phyloP scores from a whole-genome alignment of 352 stramenopile species.

The Globisporangium okanoganense region DNA sequence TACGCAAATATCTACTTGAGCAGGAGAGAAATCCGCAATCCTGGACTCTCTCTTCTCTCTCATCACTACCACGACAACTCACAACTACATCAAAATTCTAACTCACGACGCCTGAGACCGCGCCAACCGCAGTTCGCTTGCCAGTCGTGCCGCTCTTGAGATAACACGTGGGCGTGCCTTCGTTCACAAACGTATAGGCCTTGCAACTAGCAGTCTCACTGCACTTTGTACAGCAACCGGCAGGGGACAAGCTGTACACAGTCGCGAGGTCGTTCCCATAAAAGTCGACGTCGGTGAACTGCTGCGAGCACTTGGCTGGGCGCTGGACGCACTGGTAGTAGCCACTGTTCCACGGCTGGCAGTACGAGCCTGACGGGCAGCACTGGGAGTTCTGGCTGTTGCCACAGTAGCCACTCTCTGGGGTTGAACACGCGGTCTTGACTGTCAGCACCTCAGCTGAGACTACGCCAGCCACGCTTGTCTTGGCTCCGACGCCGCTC shows the following conservation, averaged over 20 bases:
- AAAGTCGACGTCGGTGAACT: conserved; percentile 13
- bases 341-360: conserved; percentile 41
- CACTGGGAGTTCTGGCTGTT: conserved; percentile 20
- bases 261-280: conserved; percentile 22
- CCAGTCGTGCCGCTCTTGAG: conserved; percentile 20
- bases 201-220: conserved; percentile 20
- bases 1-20: too few relatives aligned
- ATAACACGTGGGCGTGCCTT: conserved; percentile 25
- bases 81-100: neutral
- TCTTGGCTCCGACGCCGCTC: neutral
- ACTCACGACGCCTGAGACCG: conserved; percentile 22
- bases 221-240: conserved; percentile 26
- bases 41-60: neutral
- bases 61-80: neutral
- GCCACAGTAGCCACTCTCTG: conserved; percentile 23
- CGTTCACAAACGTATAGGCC: conserved; percentile 36
- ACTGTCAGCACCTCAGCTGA: neutral
- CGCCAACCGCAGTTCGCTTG: conserved; percentile 10
- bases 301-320: conserved; percentile 10
- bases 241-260: conserved; percentile 20
- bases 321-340: conserved; percentile 49
- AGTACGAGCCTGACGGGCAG: conserved; percentile 36
- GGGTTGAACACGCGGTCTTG: conserved; percentile 1
- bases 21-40: too few relatives aligned
- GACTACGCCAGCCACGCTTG: neutral